Base-by-base conservation (phyloP, 768 basidiomycete genomes). In the Tephrocybe sp. region DNA sequence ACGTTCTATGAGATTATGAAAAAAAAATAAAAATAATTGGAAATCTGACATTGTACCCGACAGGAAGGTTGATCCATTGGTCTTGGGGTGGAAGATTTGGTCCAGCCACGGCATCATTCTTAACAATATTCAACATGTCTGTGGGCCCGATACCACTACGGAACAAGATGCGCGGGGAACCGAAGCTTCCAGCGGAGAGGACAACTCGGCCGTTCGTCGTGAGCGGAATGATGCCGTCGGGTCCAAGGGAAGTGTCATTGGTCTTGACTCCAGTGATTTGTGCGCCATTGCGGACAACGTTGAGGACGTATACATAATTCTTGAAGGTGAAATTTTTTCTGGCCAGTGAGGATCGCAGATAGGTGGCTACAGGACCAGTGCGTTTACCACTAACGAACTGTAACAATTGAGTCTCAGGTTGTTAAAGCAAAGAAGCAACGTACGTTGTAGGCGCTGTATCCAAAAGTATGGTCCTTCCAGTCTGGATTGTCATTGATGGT, bases 71-170 rank as follows among this genome's bases (percentile, higher is more conserved):
- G 63, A 85, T 84, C 71, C 73, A 85, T 47, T 80, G 64, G 6
- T 62, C 58, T 47, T 70, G 60, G 7, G 78, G 71, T 12, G 83
- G 83, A 8, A 85, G 67, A 36, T 71, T 67, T 25, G 73, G 65
- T 1, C 72, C 75, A 5, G 78, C 78, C 2, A 60, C 59, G 15
- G 80, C 51, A 59, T 81, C 74, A 10, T 54, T 60, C 57, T 79
- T 69, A 5, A 81, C 82, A 17, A 80, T 45, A 47, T 69, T 62
- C 57, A 85, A 68, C 81, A 79, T 79, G 54, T 85, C 83, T 0
- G 68, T 62, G 0, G 83, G 83, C 20, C 84, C 84, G 36, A 85
- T 84, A 20, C 83, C 83, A 50, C 78, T 79, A 50, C 77, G 73
- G 75, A 81, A 84, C 11, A 85, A 67, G 52, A 84, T 74, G 26